A percentile compares a stretch with the other conserved stretches of the same genome.
Evolutionary conservation across 495 filamentous ascomycete species (phyloP).

Genomic region (Hyaloscypha finlandica): DNA sequence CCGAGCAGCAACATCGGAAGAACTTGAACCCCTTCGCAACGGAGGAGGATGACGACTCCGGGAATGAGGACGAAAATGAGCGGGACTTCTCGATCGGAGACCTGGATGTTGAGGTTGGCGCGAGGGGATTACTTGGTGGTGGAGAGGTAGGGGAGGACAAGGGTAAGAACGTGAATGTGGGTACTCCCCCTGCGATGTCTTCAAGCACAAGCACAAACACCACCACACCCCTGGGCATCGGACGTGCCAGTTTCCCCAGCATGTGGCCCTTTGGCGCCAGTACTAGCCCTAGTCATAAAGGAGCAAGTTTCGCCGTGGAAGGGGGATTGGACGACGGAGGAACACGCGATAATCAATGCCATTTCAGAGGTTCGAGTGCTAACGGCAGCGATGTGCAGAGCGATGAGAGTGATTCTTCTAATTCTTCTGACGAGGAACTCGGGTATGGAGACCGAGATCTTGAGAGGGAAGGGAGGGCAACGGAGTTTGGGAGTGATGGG

Average conservation of each 20-base stretch:
- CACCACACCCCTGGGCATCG: slow-evolving; percentile 3
- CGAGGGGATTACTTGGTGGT: slow-evolving; percentile 13
- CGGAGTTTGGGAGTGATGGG: slow-evolving; percentile 35
- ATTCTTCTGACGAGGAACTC: slow-evolving; percentile 26
- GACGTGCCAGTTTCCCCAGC: slow-evolving; percentile 27
- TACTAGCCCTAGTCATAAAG: neutral
- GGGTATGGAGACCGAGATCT: slow-evolving; percentile 30
- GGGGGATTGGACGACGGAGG: neutral
- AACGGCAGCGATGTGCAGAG: slow-evolving; percentile 29
- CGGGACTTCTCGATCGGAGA: slow-evolving; percentile 31
- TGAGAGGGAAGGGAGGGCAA: slow-evolving; percentile 38
- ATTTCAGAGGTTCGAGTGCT: slow-evolving; percentile 21
- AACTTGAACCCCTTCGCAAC: slow-evolving; percentile 31
- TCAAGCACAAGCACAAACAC: slow-evolving; percentile 10
- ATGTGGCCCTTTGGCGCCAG: slow-evolving; percentile 32
- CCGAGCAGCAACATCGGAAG: slow-evolving; percentile 22
- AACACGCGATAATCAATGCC: neutral
- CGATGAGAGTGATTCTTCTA: slow-evolving; percentile 34
- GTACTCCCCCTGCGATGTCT: slow-evolving; percentile 20
- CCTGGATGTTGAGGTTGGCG: slow-evolving; percentile 27
- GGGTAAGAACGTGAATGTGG: slow-evolving; percentile 20
- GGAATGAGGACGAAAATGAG: slow-evolving; percentile 36
- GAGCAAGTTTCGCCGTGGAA: slow-evolving; percentile 16
- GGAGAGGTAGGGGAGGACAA: slow-evolving; percentile 5
- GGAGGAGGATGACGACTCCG: slow-evolving; percentile 52